Percentiles rank a stretch among this genome's conserved stretches.
Conservation (phyloP, 2,329 filamentous ascomycete species). For the Pyrenophora teres region DNA sequence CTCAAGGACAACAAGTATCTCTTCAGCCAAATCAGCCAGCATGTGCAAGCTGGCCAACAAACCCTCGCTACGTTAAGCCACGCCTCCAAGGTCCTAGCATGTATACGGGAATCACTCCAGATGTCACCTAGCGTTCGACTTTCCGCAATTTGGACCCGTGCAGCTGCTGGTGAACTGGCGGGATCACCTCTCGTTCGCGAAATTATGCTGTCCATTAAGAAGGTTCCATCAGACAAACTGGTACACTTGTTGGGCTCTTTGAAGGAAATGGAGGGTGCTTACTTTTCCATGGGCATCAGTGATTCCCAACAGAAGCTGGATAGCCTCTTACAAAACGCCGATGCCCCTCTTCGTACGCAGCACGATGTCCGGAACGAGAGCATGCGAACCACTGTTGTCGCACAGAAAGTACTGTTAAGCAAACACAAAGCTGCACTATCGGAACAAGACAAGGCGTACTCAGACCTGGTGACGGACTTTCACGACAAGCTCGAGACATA, state of each 20-base stretch:
- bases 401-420: conserved; percentile 79
- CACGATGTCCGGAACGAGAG: conserved; percentile 73
- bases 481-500: conserved; percentile 57
- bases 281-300: conserved; percentile 28
- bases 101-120: conserved; percentile 47
- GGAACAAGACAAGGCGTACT: conserved; percentile 72
- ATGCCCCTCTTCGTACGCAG: conserved; percentile 67
- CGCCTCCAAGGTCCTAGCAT: conserved; percentile 42
- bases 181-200: conserved; percentile 58
- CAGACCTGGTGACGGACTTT: conserved; percentile 64
- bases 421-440: conserved; percentile 73
- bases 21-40: conserved; percentile 48
- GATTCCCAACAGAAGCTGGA: conserved; percentile 44
- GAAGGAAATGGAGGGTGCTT: conserved; percentile 10
- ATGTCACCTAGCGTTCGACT: conserved; percentile 43
- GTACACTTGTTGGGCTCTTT: conserved; percentile 51
- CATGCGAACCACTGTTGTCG: conserved; percentile 76
- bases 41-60: conserved; percentile 43
- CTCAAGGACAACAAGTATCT: conserved; percentile 66
- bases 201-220: conserved; percentile 63
- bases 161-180: conserved; percentile 61
- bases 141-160: conserved; percentile 64
- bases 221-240: conserved; percentile 61
- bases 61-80: conserved; percentile 50
- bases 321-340: conserved; percentile 30